Evolutionary conservation across 78 protist genomes (phyloP), one percentile per base, ranked within the genome.

Genomic region (Chrysochromulina tobinii): DNA sequence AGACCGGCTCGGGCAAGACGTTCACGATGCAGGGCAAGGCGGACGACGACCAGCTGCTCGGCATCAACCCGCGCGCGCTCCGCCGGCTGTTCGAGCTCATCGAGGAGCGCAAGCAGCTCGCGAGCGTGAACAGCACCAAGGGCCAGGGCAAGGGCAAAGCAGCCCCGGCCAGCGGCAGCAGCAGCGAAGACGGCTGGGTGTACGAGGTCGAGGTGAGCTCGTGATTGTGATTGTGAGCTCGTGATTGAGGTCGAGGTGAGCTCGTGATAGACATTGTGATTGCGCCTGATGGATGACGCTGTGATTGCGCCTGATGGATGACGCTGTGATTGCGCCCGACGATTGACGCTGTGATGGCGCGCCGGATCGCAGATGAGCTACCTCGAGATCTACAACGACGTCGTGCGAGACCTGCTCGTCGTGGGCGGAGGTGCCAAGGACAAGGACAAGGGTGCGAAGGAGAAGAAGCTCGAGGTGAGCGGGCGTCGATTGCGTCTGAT

Each of bases 1-100:
- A 83, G 90, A 77, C 97, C 3, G 97, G 98, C 25, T 93, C 97
- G 0, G 98, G 98, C 12, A 97, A 97, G 89, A 96, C 97, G 15
- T 92, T 92, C 93, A 96, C 96, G 18, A 96, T 97, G 97, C 93
- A 92, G 27, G 98, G 97, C n/a, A 59, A 73, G 2, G 18, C 57
- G 7, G 9, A 5, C 3, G 86, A 20, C 17, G 66, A 20, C 17
- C 1, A 1, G n/a, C 2, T 7, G 11, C 25, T 7, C 6, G 92
- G 92, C 53, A 59, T 89, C 81, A 77, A 77, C 61, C 92, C 92
- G 53, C 86, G 92, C n/a, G 84, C 92, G 27, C 61, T 89, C 50
- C 38, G 7, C n/a, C 54, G 59, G 15, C 38, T 89, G 18, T 77
- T 89, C 53, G 77, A 89, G 23, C 20, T 48, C 12, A 27, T 83